Evolutionary conservation across 148 eudicot species (phyloP), one percentile per base, ranked within the genome.

Genomic region (Euryodendron excelsum): DNA sequence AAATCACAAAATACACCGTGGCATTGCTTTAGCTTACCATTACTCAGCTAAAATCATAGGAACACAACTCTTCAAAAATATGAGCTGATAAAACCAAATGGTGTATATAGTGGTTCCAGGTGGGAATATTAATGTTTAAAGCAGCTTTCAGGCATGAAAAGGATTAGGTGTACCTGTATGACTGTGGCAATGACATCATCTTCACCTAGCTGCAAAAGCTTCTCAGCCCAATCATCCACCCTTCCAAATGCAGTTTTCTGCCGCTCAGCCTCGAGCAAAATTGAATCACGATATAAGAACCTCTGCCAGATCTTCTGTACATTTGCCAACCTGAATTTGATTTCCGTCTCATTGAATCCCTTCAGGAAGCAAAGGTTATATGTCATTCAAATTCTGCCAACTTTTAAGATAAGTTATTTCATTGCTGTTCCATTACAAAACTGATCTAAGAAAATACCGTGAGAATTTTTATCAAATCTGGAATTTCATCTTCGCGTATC

Each of bases 251-350:
- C 77, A 73, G 84, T 78, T 80, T 87, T 90, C 86, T 93, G 97
- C 85, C 99, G 88, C 81, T 86, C 89, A 58, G 98, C 98, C 87
- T 96, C 99, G 8, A 88, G 94, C 83, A 93, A 78, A 68, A 91
- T 78, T 28, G 99, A 89, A 82, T 96, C 93, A 23, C 92, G 91
- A 82, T 96, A 91, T 74, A 91, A 77, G 82, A 91, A 96, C 60
- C 98, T 87, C 81, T 93, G 99, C 99, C 97, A 93, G 69, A 96
- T 83, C 69, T 84, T 91, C 83, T 80, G 87, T 76, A 96, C 98
- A 84, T 96, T 96, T 45, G 86, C 88, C 84, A 93, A 70, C 89
- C 86, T 91, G 88, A 90, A 88, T 71, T 91, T 86, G 77, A 91
- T 79, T 84, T 96, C 99, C 65, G 98, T 90, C 84, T 93, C 92